phyloP scores from a whole-genome alignment of 306 rosid species.

The Vigna angularis region DNA sequence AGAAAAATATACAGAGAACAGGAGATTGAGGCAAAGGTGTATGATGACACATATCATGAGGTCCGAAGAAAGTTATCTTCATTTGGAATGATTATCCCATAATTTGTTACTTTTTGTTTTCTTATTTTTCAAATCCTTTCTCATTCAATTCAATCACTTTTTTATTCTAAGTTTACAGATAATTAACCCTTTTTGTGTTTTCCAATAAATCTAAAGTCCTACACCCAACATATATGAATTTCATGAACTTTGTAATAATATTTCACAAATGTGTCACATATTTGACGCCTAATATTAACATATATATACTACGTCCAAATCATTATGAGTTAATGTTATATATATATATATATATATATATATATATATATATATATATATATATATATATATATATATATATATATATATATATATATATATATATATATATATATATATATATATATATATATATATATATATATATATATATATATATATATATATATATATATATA shows the following conservation, averaged over 20 bases:
- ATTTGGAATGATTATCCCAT: conserved; percentile 90
- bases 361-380: too few relatives aligned
- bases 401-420: too few relatives aligned
- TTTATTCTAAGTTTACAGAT: not conserved
- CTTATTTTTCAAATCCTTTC: conserved; percentile 35
- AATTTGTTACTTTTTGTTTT: conserved; percentile 72
- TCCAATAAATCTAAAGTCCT: not conserved
- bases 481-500: too few relatives aligned
- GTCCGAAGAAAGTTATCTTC: conserved; percentile 64
- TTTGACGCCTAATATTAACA: too few relatives aligned
- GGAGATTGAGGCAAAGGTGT: conserved; percentile 58
- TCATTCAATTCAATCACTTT: conserved; percentile 46
- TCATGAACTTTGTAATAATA: not conserved
- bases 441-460: too few relatives aligned
- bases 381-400: too few relatives aligned
- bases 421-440: too few relatives aligned
- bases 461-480: too few relatives aligned
- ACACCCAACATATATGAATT: not conserved
- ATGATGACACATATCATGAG: conserved; percentile 97
- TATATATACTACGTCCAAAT: too few relatives aligned
- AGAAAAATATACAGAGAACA: conserved; percentile 32
- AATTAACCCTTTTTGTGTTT: conserved; percentile 16
- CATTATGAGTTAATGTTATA: too few relatives aligned
- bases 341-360: too few relatives aligned
- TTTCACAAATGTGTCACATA: too few relatives aligned